Evolutionary conservation across 2,329 filamentous ascomycete genomes (phyloP).

Genomic region (Calonectria hawksworthii): DNA sequence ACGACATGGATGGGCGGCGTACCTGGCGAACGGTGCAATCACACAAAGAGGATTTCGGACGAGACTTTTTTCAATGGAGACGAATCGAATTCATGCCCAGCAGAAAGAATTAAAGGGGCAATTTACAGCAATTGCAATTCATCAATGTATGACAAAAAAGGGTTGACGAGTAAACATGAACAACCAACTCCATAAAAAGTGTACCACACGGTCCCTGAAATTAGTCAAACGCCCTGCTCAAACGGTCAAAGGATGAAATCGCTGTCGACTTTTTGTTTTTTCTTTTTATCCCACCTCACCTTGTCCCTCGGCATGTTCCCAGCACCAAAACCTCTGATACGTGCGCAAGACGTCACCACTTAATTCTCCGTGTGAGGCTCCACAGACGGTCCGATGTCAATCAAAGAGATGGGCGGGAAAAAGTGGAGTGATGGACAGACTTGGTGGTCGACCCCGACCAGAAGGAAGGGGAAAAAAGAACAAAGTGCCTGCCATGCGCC

Average conservation of each 20-base stretch:
- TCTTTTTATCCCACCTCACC: background rate
- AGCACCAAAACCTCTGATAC: background rate
- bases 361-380: slow-evolving; percentile 10
- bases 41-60: background rate
- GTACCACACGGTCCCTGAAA: background rate
- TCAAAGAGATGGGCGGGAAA: slow-evolving; percentile 9
- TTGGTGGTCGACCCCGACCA: background rate
- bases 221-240: background rate
- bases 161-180: background rate
- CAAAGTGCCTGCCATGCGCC: background rate
- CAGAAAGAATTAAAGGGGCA: background rate
- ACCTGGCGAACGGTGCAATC: background rate
- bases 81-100: background rate
- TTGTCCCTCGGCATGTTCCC: background rate
- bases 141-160: background rate
- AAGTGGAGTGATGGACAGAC: slow-evolving; percentile 1
- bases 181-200: slow-evolving; percentile 5
- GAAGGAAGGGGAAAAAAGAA: background rate
- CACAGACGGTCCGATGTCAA: slow-evolving; percentile 13
- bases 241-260: background rate
- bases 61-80: background rate
- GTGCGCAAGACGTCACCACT: slow-evolving; percentile 8
- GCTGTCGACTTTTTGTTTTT: background rate
- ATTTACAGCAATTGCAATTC: background rate
- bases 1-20: background rate